Evolutionary conservation across 192 early-diverging fungal species (phyloP), one percentile per base, ranked within the genome.

Genomic region (Helicostylum pulchrum): DNA sequence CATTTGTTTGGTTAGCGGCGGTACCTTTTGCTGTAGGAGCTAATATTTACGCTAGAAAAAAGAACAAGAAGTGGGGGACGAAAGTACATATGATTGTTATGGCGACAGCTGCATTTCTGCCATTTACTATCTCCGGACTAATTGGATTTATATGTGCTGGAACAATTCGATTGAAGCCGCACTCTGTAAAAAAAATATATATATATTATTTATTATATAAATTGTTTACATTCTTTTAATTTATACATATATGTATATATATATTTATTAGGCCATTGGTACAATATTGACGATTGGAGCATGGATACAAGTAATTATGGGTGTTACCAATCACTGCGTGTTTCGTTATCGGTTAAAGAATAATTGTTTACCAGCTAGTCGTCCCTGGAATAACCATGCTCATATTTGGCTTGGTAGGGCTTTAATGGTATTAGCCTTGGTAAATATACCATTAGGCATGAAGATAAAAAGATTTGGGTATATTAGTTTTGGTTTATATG

Each of bases 151-250:
- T n/a, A 15, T 23, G 21, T 17, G 20, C 53, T 39, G 64, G 54
- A 39, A 11, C 30, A 6, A 34, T 58, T 12, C 57, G 56, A 36
- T 19, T 56, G 0, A 58, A n/a, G 57, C 53, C 64, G 3, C 64
- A 66, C 43, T 65, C 64, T 15, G 64, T 56, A 65, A 61, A 46
- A n/a, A n/a, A n/a, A n/a, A n/a, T n/a, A n/a, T n/a, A n/a, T n/a
- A n/a, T n/a, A n/a, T n/a, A n/a, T n/a, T 48, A 8, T 46, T 48
- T 55, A 34, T 32, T n/a, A 20, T 14, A 5, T 17, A 11, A 14
- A 48, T 9, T 7, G 15, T 12, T n/a, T 26, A 7, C 15, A 6
- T 30, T 60, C 7, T 39, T 57, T 11, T 30, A 57, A 57, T 43
- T 43, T 39, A 21, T 19, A 47, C 10, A 46, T 23, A 31, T 15